These are phyloP conservation scores for Taiozyma sp. DNA, from an alignment of 1,139 yeast genomes.

Conservation along the genomic window DNA sequence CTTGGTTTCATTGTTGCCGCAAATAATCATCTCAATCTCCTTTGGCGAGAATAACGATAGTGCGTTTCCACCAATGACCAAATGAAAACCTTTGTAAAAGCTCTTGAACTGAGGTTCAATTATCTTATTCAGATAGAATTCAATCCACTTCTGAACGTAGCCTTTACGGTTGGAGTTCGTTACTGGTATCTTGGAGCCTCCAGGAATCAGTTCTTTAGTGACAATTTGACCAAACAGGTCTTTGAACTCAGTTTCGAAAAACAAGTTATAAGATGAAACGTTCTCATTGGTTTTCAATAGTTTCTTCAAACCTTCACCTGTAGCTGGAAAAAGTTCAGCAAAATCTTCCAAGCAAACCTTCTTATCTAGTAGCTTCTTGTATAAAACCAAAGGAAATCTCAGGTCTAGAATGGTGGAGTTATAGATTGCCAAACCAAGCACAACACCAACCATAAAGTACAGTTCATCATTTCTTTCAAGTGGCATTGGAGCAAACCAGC, in stretches of 20 bases:
- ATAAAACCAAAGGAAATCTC: constrained; percentile 69
- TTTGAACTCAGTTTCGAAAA: constrained; percentile 41
- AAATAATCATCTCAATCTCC: constrained; percentile 72
- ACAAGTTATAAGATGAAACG: constrained; percentile 42
- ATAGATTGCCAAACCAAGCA: constrained; percentile 84
- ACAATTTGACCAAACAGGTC: constrained; percentile 36
- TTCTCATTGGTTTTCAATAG: constrained; percentile 47
- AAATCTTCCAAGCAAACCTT: constrained; percentile 61
- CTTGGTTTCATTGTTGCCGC: constrained; percentile 64
- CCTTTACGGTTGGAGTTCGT: constrained; percentile 48
- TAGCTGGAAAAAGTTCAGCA: constrained; percentile 58
- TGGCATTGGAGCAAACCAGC: constrained; percentile 67
- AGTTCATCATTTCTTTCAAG: constrained; percentile 36
- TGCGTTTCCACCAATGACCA: constrained; percentile 79
- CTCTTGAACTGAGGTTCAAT: constrained; percentile 49
- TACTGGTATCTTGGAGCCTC: constrained; percentile 54
- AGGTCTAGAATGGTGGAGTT: constrained; percentile 85
- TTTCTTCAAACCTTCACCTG: constrained; percentile 53
- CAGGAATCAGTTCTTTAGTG: constrained; percentile 46
- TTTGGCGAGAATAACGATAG: constrained; percentile 72
- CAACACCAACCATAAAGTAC: constrained; percentile 77
- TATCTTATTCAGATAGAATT: constrained; percentile 54
- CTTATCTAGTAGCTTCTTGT: constrained; percentile 64
- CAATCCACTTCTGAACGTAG: constrained; percentile 60
- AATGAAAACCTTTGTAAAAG: constrained; percentile 66